Base-by-base conservation (phyloP, 2,329 filamentous ascomycete genomes). In the Rhynchosporium agropyri region DNA sequence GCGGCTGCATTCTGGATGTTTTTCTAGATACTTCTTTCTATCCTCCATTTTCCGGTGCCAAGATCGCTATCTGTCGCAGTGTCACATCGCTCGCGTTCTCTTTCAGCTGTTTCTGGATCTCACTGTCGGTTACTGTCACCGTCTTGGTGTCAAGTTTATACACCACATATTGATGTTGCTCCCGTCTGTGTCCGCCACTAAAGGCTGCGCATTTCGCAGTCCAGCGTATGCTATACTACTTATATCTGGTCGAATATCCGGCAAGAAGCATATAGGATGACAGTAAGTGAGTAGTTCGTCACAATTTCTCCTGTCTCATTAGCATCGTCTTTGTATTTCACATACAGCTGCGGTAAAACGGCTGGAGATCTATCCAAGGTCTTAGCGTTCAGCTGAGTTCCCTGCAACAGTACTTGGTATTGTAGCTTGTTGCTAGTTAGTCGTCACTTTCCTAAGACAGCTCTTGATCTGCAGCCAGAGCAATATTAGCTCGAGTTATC, bases 1-100 rank as follows among this genome's bases (percentile, higher is more conserved):
- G 72, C 73, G 1, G 76, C 72, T 0, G 77, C 75, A 15, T 75
- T 58, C 56, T 74, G 74, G 15, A 79, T 75, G 72, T 63, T 79
- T 77, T 0, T 64, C n/a, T 58, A 71, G 42, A 58, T 72, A 74
- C 57, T 20, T 20, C 20, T 20, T 77, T 75, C 0, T 59, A 43
- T 20, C 77, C 71, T 5, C 46, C 51, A 15, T 57, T 31, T 58
- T 75, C 55, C 7, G 67, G 63, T 1, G 68, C 62, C 29, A 62
- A 60, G 26, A 77, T 70, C 0, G 71, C 72, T 8, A 64, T 63
- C 51, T 74, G 59, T 42, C 68, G 70, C 15, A 73, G 48, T 10
- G 58, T 61, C 6, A 75, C 62, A 29, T 70, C 69, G 33, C 62
- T 65, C 7, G 67, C 69, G 59, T 75, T 71, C 6, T 63, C 40